These are phyloP conservation scores for Saccharomyces jurei DNA, from an alignment of 805 yeast genomes.

Conservation along the genomic window DNA sequence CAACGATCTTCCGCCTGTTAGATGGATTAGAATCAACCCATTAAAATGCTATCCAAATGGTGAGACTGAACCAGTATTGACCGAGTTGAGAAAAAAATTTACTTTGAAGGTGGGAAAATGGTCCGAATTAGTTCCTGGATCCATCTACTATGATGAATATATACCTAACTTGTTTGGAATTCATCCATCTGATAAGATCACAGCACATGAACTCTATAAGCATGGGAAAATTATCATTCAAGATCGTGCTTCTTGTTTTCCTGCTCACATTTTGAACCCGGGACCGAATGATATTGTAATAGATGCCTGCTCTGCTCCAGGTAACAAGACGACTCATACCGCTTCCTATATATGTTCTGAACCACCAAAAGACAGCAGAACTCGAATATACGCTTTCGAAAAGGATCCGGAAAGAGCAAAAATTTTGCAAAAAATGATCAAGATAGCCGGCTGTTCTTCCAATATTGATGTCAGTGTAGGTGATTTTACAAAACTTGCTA, in stretches of 20 bases:
- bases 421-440: conserved; percentile 67
- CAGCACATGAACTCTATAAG: conserved; percentile 59
- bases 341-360: conserved; percentile 32
- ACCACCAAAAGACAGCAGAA: conserved; percentile 16
- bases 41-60: conserved; percentile 36
- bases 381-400: conserved; percentile 72
- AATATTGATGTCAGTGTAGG: conserved; percentile 44
- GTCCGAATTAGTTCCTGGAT: conserved; percentile 42
- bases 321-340: conserved; percentile 95
- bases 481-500: conserved; percentile 34
- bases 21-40: conserved; percentile 75
- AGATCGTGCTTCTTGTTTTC: conserved; percentile 95
- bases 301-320: conserved; percentile 98
- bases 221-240: conserved; percentile 81
- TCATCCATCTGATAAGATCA: conserved; percentile 64
- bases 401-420: conserved; percentile 67
- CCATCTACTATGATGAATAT: conserved; percentile 62
- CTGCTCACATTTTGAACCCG: conserved; percentile 74
- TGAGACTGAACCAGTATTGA: conserved; percentile 21
- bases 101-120: conserved; percentile 40
- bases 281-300: conserved; percentile 54
- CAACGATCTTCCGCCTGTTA: conserved; percentile 55
- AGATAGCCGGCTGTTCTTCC: conserved; percentile 56
- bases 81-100: conserved; percentile 25
- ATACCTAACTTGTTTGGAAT: conserved; percentile 77